Base-by-base conservation (phyloP, 768 basidiomycete genomes). In the Tricholoma matsutake region DNA sequence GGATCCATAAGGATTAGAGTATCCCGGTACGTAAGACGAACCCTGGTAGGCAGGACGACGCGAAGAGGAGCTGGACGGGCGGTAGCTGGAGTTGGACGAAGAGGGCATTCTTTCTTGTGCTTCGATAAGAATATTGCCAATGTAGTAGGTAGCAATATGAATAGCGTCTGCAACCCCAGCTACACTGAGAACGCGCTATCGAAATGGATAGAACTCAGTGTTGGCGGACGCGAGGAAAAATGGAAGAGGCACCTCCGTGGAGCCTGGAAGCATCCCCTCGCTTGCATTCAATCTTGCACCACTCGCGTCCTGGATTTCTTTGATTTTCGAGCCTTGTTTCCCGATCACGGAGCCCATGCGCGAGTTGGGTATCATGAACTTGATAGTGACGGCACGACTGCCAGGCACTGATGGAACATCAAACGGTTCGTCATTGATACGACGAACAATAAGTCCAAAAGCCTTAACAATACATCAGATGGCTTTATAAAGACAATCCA, bases 301-400 rank as follows among this genome's bases (percentile, higher is more conserved):
- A 64, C 92, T 94, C 28, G 97, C 97, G 69, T 99, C 97, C 72
- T 99, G 97, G 65, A 99, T 99, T 77, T 99, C 97, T 79, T 98
- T 98, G 74, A 99, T 99, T 76, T 99, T 99, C 37, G 89, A 89
- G 32, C 97, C 97, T 64, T 90, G 92, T 74, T 97, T 98, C 59
- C 97, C 97, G 69, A 99, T 99, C 62, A 98, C 94, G 16, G 95
- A 97, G 43, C 96, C 96, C 96, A 98, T 98, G 61, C 96, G 91
- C 9, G 94, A 96, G 76, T 98, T 98, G 64, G 96, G 96, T 60
- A 98, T 97, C 91, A 98, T 98, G 72, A 94, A 98, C 75, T 98
- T 98, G 82, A 99, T 98, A 31, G 97, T 98, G 58, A 99, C 97
- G 29, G 97, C 96, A 61, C 96, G 87, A 70, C 95, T 97, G 61